A percentile compares a stretch with the other conserved stretches of the same genome.
These are phyloP conservation scores for Beauveria caledonica DNA, from an alignment of 2,329 filamentous ascomycete species.

Conservation along the genomic window DNA sequence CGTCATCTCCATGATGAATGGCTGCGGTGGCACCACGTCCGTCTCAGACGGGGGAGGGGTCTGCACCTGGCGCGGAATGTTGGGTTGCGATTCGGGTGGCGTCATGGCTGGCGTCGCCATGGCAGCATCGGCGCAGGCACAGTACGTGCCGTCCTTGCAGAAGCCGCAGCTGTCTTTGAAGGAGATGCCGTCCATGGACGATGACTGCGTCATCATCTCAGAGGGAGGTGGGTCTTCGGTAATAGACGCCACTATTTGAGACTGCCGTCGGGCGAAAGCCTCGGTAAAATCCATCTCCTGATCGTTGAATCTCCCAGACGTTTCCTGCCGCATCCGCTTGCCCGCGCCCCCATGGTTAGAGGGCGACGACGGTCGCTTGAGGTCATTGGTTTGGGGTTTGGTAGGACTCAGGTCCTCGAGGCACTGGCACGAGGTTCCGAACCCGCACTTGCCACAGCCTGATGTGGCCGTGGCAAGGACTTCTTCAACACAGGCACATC, in stretches of 20 bases:
- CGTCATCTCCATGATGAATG: conserved; percentile 50
- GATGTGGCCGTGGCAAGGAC: conserved; percentile 44
- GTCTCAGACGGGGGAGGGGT: conserved; percentile 55
- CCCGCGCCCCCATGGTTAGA: conserved; percentile 34
- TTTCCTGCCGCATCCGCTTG: conserved; percentile 44
- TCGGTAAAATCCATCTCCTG: conserved; percentile 69
- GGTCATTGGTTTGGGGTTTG: conserved; percentile 24
- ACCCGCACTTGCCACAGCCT: conserved; percentile 59
- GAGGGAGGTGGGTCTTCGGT: conserved; percentile 19
- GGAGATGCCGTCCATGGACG: conserved; percentile 30
- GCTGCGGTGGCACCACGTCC: conserved; percentile 40
- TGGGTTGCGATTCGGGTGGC: conserved; percentile 31
- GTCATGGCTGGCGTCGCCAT: conserved; percentile 32
- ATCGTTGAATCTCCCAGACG: conserved; percentile 32
- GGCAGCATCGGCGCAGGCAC: conserved; percentile 64
- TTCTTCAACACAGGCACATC: conserved; percentile 52
- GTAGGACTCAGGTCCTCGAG: conserved; percentile 45
- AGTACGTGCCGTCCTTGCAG: conserved; percentile 74
- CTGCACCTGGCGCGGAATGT: conserved; percentile 40
- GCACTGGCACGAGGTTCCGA: conserved; percentile 56
- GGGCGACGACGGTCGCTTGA: conserved; percentile 45
- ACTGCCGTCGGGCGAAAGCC: conserved; percentile 45
- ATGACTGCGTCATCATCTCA: conserved; percentile 28
- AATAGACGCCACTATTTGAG: conserved; percentile 17
- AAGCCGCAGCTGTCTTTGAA: conserved; percentile 70